Base-by-base conservation (phyloP, 75 land plant genomes). In the Larix kaempferi region DNA sequence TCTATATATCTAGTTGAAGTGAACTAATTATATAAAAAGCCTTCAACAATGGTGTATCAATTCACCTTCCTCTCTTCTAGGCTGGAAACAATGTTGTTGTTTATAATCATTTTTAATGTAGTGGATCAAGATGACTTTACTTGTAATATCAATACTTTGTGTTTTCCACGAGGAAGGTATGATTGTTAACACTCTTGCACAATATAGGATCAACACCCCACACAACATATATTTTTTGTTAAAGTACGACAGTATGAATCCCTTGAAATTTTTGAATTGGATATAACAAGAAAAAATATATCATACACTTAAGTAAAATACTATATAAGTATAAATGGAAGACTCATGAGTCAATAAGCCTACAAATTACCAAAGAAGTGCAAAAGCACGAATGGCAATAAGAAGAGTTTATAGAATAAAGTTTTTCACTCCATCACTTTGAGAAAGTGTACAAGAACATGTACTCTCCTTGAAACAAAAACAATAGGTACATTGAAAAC, bases 381-480 rank as follows among this genome's bases (percentile, higher is more conserved):
- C 52, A 39, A 67, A 67, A 39, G 44, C 72, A 21, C 21, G 33
- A 64, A 64, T 35, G 67, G 52, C 52, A 19, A 12, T 49, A 67
- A 6, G 7, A 37, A 39, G 8, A 39, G 22, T 39, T 67, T 21
- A n/a, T 39, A 67, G 21, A 67, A 39, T 67, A 37, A 37, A 66
- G 37, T 17, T 27, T 29, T 0, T 22, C 39, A 27, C 41, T 39
- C 22, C 72, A 67, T 67, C 39, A 17, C 16, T 19, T 19, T 37
- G 22, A 35, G 71, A 29, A 3, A 10, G 71, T 67, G 71, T 67
- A 67, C 7, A 67, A 39, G 52, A 67, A 67, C 44, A 21, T 11
- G 22, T 67, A 49, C 72, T 67, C 72, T 67, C 72, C 72, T 16
- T 39, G 22, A 39, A n/a, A 67, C 72, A 39, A 66, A 67, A 67